Evolutionary conservation across 1,284 basidiomycete species (phyloP).

Genomic region (Apiotrichum sp.): DNA sequence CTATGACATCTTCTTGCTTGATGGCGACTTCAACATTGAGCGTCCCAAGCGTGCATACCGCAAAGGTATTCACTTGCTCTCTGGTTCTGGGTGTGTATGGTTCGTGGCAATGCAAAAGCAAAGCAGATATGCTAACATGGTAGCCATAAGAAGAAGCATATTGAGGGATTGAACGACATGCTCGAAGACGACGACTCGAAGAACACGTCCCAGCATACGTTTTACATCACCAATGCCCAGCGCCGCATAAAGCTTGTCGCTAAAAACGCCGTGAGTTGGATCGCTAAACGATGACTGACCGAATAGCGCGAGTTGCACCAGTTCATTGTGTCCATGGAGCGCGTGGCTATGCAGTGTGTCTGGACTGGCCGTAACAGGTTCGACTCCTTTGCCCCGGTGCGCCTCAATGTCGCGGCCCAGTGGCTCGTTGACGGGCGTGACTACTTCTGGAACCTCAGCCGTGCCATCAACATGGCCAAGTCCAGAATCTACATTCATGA

Average conservation of each 20-base stretch:
- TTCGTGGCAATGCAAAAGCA: neutral
- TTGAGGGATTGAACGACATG: slow-evolving; percentile 7
- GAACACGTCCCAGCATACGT: slow-evolving; percentile 65
- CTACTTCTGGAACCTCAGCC: slow-evolving; percentile 95
- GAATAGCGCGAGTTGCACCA: slow-evolving; percentile 90
- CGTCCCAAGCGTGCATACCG: slow-evolving; percentile 46
- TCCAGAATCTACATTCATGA: slow-evolving; percentile 89
- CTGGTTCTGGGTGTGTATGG: slow-evolving; percentile 16
- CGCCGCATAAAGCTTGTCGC: slow-evolving; percentile 81
- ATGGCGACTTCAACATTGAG: slow-evolving; percentile 82
- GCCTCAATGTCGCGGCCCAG: slow-evolving; percentile 87
- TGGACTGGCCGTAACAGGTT: slow-evolving; percentile 82
- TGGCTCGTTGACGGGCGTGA: slow-evolving; percentile 99
- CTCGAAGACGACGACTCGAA: slow-evolving; percentile 30
- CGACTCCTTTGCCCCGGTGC: slow-evolving; percentile 88
- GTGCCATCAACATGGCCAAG: slow-evolving; percentile 83
- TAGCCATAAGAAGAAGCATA: neutral
- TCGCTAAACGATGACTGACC: neutral
- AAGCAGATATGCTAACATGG: neutral
- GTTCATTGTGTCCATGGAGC: slow-evolving; percentile 89
- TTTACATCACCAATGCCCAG: slow-evolving; percentile 89
- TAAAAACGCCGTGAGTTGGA: slow-evolving; percentile 64
- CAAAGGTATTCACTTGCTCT: slow-evolving; percentile 36
- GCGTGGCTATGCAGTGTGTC: slow-evolving; percentile 67
- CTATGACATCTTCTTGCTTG: slow-evolving; percentile 92